Conservation (phyloP, 2,329 filamentous ascomycete species). For the Aspergillus hortae region DNA sequence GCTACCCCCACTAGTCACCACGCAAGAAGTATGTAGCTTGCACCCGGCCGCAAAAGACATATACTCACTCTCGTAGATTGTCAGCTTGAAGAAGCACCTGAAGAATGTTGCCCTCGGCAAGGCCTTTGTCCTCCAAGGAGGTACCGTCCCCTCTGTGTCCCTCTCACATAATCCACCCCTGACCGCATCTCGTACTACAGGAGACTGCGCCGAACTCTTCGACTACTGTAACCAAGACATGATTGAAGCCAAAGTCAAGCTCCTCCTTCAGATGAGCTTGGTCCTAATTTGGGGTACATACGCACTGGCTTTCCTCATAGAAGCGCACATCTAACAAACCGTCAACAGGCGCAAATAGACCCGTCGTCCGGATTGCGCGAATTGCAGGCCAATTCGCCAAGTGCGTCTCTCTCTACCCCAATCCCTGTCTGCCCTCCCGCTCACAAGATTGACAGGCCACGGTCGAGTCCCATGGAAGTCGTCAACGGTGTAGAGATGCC, state of each 20-base stretch:
- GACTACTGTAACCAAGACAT: constrained; percentile 87
- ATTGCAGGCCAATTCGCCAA: constrained; percentile 99
- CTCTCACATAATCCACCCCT: not conserved
- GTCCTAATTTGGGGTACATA: constrained; percentile 78
- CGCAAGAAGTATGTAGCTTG: constrained; percentile 35
- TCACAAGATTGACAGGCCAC: constrained; percentile 49
- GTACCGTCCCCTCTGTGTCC: constrained; percentile 34
- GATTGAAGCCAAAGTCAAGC: constrained; percentile 95
- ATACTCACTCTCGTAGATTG: constrained; percentile 49
- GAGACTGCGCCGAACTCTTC: constrained; percentile 93
- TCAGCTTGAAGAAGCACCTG: constrained; percentile 71
- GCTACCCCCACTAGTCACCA: constrained; percentile 47
- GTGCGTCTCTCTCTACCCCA: constrained; percentile 19
- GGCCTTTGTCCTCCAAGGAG: constrained; percentile 91
- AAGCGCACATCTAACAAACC: not conserved
- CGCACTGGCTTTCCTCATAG: constrained; percentile 25
- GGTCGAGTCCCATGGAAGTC: constrained; percentile 81
- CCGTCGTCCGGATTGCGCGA: constrained; percentile 87
- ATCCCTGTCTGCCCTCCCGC: not conserved
- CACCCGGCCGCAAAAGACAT: not conserved
- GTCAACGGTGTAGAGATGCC: constrained; percentile 77
- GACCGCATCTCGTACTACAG: constrained; percentile 15
- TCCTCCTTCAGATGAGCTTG: constrained; percentile 93
- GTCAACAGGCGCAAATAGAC: constrained; percentile 56
- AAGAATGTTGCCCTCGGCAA: constrained; percentile 85